phyloP scores from a whole-genome alignment of 352 stramenopile genomes.

The Pythium aquatile region DNA sequence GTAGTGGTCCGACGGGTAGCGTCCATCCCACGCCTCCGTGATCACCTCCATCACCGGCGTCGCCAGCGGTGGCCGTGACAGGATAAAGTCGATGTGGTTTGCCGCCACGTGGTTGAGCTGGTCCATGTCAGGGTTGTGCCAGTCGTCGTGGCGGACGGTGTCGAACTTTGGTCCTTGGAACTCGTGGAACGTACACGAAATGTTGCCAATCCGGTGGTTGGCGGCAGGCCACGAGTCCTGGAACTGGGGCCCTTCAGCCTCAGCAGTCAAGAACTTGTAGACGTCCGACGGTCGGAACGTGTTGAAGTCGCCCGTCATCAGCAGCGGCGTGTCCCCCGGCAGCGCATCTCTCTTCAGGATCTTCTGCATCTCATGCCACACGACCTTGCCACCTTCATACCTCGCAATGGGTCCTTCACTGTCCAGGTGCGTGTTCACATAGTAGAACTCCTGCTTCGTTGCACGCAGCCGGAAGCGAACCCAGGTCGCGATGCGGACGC shows the following conservation, averaged over 20 bases:
- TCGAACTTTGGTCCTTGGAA: constrained; percentile 49
- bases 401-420: constrained; percentile 27
- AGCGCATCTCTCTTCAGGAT: constrained; percentile 10
- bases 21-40: constrained; percentile 71
- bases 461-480: constrained; percentile 29
- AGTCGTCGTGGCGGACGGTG: constrained; percentile 36
- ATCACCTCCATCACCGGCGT: constrained; percentile 76
- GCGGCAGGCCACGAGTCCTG: constrained; percentile 69
- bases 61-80: constrained; percentile 69
- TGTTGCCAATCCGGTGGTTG: constrained; percentile 57
- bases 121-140: constrained; percentile 57
- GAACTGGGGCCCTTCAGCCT: constrained; percentile 51
- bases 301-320: constrained; percentile 87
- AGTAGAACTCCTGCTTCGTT: constrained; percentile 33
- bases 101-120: constrained; percentile 41
- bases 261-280: constrained; percentile 74
- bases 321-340: constrained; percentile 38
- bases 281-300: constrained; percentile 78
- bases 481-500: constrained; percentile 35
- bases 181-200: constrained; percentile 85
- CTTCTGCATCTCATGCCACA: constrained; percentile 33
- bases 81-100: constrained; percentile 90
- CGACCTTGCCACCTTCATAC: constrained; percentile 30
- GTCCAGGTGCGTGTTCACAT: constrained; percentile 41
- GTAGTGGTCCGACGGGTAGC: constrained; percentile 86